Base-by-base conservation (phyloP, 2,329 filamentous ascomycete genomes). In the Fusarium sp. region DNA sequence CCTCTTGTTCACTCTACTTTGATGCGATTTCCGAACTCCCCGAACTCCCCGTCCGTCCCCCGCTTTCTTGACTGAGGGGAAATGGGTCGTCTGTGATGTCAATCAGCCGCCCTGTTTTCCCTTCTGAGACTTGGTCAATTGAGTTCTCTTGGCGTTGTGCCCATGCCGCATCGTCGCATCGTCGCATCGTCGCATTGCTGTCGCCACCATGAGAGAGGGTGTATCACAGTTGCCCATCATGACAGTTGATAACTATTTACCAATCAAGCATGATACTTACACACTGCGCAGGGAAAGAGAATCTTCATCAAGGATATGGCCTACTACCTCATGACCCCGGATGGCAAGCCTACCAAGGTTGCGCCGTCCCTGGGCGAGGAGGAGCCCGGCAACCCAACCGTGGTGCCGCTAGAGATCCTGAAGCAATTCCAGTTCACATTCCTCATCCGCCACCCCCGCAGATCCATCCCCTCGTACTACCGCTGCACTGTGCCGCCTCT, bases 221-320 rank as follows among this genome's bases (percentile, higher is more conserved):
- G 22, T 27, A 18, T 25, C 16, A 47, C 33, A 42, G 35, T 36
- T 42, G 14, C 36, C 42, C 25, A 63, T 25, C 36, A 59, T 42
- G 33, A 33, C 22, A 72, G 50, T 38, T 57, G n/a, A 62, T 29
- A 40, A 36, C 18, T 14, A 18, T 5, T 20, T 20, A 5, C 31
- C 25, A 16, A 36, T 38, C 25, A 42, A 65, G 31, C 36, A 65
- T 54, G 20, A 56, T 45, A 78, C 78, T 82, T 58, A 81, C 80
- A 77, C 71, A 64, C 59, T 71, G 2, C 22, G 7, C 20, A 97
- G 94, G 93, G 92, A 79, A 98, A 97, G 86, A 94, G 96, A 77
- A 86, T 97, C 78, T 98, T 98, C 86, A 97, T 99, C 89, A 99
- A 99, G 84, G 97, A 98, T 83, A 99, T 98, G 86, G 92, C 94